These are phyloP conservation scores for Debaryomyces nepalensis DNA, from an alignment of 1,139 yeast genomes.

Conservation along the genomic window DNA sequence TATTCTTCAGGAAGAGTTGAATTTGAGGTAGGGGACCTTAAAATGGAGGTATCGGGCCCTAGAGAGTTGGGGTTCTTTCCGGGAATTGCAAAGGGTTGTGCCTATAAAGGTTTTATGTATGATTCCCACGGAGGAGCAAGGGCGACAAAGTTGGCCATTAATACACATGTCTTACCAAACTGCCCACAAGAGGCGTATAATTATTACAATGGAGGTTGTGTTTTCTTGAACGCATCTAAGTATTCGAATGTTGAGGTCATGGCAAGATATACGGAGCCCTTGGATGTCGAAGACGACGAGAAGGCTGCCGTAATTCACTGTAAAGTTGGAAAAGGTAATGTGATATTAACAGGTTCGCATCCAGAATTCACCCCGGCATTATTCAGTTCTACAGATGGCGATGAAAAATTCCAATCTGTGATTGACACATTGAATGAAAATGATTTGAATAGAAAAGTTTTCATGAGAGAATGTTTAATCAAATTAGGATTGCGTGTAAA, in stretches of 20 bases:
- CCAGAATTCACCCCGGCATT: conserved; percentile 78
- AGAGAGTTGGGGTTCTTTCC: conserved; percentile 83
- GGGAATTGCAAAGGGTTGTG: conserved; percentile 82
- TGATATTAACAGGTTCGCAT: conserved; percentile 82
- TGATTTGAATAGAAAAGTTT: conserved; percentile 54
- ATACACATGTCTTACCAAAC: conserved; percentile 30
- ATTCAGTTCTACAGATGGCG: conserved; percentile 37
- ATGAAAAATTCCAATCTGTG: conserved; percentile 36
- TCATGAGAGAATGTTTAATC: conserved; percentile 58
- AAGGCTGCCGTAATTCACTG: conserved; percentile 77
- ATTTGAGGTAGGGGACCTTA: conserved; percentile 74
- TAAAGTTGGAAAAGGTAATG: conserved; percentile 74
- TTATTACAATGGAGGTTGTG: conserved; percentile 89
- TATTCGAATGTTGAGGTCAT: conserved; percentile 66
- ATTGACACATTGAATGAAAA: conserved; percentile 44
- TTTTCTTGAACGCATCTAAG: conserved; percentile 74
- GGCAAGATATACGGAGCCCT: conserved; percentile 59
- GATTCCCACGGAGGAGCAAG: conserved; percentile 76
- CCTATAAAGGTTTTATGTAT: conserved; percentile 78
- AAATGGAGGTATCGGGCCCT: conserved; percentile 80
- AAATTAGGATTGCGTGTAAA: conserved; percentile 73
- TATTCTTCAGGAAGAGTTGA: conserved; percentile 78
- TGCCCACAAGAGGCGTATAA: conserved; percentile 30
- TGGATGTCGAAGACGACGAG: conserved; percentile 40
- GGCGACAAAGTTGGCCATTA: conserved; percentile 54